Evolutionary conservation across 768 basidiomycete genomes (phyloP), one percentile per base, ranked within the genome.

Genomic region (Fomitopsis pulvina): DNA sequence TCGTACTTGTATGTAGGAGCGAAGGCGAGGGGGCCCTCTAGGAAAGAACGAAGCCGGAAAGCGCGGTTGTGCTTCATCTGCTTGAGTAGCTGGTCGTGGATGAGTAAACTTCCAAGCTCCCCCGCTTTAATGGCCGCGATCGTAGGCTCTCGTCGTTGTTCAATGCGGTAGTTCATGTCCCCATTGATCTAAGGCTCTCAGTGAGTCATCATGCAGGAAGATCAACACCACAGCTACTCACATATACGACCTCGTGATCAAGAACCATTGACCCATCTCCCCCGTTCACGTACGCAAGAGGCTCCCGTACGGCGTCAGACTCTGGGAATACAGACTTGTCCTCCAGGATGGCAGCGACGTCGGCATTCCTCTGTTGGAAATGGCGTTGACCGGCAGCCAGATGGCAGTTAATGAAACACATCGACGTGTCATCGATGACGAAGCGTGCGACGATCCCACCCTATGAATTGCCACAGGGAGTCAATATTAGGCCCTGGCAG

Each of bases 91-190:
- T 99, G 92, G 67, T 99, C 95, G 63, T 94, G 84, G 16, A 71
- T 59, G 21, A 85, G 65, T 7, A 99, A 78, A 28, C 68, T 69
- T 2, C 75, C 68, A 18, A 82, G 68, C 42, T 95, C 86, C 28
- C 79, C 78, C 0, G 80, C 69, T n/a, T 80, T 72, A 45, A 94
- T 74, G 26, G 83, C 78, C 0, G 83, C 69, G 41, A 92, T 68
- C 57, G 94, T 89, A 28, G 79, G 74, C 21, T 97, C 94, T 22
- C 95, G 78, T 1, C 92, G 82, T 59, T 88, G 84, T 66, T 98
- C 94, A 57, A 98, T 94, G 39, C 95, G 92, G 63, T 97, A 99
- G 68, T 99, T 99, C 70, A 99, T 77, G 66, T 98, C 95, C 0
- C 95, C 95, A 52, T 85, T 91, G 42, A 94, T 66, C 89, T 92